These are phyloP conservation scores for Camptophora hylomeconis DNA, from an alignment of 2,329 filamentous ascomycete genomes.

Conservation along the genomic window DNA sequence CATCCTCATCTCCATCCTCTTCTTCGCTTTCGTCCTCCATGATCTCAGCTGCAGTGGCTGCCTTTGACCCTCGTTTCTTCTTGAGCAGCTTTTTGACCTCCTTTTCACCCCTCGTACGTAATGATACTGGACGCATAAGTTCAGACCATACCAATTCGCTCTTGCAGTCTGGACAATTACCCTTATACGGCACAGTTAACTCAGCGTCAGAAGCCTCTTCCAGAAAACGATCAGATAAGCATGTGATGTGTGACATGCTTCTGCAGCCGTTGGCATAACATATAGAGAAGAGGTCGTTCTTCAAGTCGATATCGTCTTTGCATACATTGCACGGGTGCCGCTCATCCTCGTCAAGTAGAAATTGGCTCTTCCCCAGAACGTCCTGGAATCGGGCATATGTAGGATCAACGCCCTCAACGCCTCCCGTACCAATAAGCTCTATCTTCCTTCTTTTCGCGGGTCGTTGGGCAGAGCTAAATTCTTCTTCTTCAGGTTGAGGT, in stretches of 20 bases:
- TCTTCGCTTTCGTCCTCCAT: constrained; percentile 11
- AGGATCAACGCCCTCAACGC: constrained; percentile 36
- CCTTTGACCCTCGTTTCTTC: constrained; percentile 26
- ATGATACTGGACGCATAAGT: constrained; percentile 69
- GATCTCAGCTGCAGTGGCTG: constrained; percentile 18
- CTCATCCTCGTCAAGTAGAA: constrained; percentile 26
- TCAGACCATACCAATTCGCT: constrained; percentile 54
- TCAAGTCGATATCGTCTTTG: constrained; percentile 23
- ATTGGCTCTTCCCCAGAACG: constrained; percentile 39
- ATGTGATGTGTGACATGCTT: constrained; percentile 41
- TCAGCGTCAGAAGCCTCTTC: constrained; percentile 23
- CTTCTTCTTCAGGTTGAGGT: constrained; percentile 13
- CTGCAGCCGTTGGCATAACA: constrained; percentile 39
- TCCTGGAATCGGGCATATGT: constrained; percentile 38
- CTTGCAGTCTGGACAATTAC: constrained; percentile 59
- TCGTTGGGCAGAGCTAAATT: constrained; percentile 16
- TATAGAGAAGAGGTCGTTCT: constrained; percentile 33
- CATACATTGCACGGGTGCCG: constrained; percentile 38
- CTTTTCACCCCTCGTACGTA: constrained; percentile 57
- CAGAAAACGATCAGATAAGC: constrained; percentile 41
- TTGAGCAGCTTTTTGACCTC: constrained; percentile 59
- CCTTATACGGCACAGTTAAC: constrained; percentile 57
- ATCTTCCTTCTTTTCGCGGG: constrained; percentile 11
- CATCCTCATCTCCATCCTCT: constrained; percentile 10
- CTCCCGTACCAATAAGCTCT: constrained; percentile 20